Conservation (phyloP, 176 grass and related monocot genomes). For the barley (Hordeum vulgare) region DNA sequence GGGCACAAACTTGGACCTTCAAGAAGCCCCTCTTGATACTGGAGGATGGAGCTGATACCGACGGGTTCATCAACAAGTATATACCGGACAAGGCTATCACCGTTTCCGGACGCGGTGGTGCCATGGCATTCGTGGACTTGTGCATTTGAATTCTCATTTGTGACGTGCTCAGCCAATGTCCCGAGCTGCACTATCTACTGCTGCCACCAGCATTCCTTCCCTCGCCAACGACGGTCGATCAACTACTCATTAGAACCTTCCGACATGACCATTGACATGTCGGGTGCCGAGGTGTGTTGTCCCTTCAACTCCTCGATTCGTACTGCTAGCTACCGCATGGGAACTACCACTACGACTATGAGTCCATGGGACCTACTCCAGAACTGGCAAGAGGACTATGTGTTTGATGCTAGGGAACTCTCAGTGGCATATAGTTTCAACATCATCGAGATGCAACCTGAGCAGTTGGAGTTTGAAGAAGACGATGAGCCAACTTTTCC, state of each 20-base stretch:
- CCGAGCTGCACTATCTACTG: background rate
- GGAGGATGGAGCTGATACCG: background rate
- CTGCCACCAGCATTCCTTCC: background rate
- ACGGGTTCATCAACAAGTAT: background rate
- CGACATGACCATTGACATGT: background rate
- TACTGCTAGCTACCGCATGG: too few species aligned
- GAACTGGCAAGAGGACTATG: background rate
- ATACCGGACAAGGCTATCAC: background rate
- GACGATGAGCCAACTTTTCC: background rate
- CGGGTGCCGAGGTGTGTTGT: background rate
- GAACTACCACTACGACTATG: background rate
- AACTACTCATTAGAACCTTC: background rate
- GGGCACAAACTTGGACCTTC: background rate
- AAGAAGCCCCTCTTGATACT: background rate
- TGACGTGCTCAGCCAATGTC: background rate
- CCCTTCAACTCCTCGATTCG: background rate
- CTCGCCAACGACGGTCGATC: background rate
- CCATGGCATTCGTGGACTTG: background rate
- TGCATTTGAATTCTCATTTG: background rate
- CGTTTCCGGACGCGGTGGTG: background rate
- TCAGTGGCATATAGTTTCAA: background rate
- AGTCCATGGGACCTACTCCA: background rate
- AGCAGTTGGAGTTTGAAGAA: background rate
- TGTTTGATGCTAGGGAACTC: background rate
- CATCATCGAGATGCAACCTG: background rate